Percentiles rank a stretch among this genome's conserved stretches.
These are phyloP conservation scores for Tricholoma terreum DNA, from an alignment of 768 basidiomycete genomes.

Conservation along the genomic window DNA sequence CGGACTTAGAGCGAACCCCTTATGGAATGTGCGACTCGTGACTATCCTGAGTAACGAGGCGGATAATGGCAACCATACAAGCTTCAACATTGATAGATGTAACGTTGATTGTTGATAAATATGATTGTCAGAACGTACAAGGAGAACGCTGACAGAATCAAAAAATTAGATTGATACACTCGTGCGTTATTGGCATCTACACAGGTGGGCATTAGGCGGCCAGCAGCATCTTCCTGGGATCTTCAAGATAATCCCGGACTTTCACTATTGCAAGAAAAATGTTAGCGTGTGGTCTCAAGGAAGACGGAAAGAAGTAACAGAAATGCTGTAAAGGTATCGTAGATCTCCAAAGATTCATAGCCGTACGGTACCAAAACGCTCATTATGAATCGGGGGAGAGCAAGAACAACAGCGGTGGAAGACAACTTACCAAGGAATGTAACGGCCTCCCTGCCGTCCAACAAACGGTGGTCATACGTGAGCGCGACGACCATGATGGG, in stretches of 20 bases:
- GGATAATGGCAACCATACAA: too few relatives aligned
- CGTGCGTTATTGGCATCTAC: not conserved
- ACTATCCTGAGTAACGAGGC: too few relatives aligned
- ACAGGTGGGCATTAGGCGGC: slow-evolving; percentile 19
- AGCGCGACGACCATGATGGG: slow-evolving; percentile 95
- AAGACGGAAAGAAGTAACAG: not conserved
- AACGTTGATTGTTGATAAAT: too few relatives aligned
- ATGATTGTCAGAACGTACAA: too few relatives aligned
- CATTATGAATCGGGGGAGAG: not conserved
- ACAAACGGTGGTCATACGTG: slow-evolving; percentile 92
- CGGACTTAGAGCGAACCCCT: not conserved
- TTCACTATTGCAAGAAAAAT: slow-evolving; percentile 49
- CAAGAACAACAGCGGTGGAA: not conserved
- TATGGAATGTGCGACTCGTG: too few relatives aligned
- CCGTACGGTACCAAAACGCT: not conserved
- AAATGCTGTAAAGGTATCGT: not conserved
- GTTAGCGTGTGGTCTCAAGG: not conserved
- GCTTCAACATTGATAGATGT: too few relatives aligned
- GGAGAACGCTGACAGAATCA: not conserved
- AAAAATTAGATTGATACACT: not conserved
- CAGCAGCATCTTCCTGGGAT: slow-evolving; percentile 89
- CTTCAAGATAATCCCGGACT: slow-evolving; percentile 92
- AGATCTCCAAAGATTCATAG: not conserved
- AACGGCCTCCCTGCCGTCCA: slow-evolving; percentile 94
- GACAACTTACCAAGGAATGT: slow-evolving; percentile 87